Evolutionary conservation across 2,329 filamentous ascomycete genomes (phyloP), one percentile per base, ranked within the genome.

Genomic region (Botrytis aclada): DNA sequence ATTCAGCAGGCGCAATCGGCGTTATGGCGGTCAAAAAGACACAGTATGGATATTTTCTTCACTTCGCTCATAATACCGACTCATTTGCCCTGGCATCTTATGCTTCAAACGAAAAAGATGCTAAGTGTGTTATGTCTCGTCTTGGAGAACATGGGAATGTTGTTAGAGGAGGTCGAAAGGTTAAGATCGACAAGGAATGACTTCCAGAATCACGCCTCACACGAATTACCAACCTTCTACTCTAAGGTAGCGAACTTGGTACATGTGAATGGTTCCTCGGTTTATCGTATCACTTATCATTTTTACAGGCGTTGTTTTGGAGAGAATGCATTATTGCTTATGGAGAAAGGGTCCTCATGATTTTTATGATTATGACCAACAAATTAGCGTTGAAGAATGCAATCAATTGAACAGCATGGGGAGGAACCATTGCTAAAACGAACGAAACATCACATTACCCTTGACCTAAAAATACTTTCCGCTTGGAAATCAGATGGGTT

Each of bases 11-110:
- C 4, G 95, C 95, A 43, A 97, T 99, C 79, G 96, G 96, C 3
- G 88, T 97, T 73, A 90, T 99, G 85, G 90, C 90, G 0, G 92
- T 98, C 78, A 98, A 98, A 84, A 96, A 94, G 84, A 91, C 88
- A 0, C 85, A 85, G 20, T 86, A 88, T 34, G 94, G 94, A 1
- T 89, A 93, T 76, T 94, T 92, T 80, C 88, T 99, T 69, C 95
- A 95, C 82, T 99, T 97, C 84, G 95, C 92, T 1, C 96, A 99
- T 85, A 99, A 98, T 80, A 99, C 96, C 0, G 95, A 98, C 81
- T 90, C 88, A 2, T 91, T 92, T 84, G 94, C 95, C 9, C 84
- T 99, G 70, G 94, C 94, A 1, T 97, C 94, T 4, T 97, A 98
- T 93, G 89, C 92, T 54, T 92, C 91, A 2, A 87, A 89, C 39